phyloP scores from a whole-genome alignment of 2,329 filamentous ascomycete species.

The Sclerotinia borealis region DNA sequence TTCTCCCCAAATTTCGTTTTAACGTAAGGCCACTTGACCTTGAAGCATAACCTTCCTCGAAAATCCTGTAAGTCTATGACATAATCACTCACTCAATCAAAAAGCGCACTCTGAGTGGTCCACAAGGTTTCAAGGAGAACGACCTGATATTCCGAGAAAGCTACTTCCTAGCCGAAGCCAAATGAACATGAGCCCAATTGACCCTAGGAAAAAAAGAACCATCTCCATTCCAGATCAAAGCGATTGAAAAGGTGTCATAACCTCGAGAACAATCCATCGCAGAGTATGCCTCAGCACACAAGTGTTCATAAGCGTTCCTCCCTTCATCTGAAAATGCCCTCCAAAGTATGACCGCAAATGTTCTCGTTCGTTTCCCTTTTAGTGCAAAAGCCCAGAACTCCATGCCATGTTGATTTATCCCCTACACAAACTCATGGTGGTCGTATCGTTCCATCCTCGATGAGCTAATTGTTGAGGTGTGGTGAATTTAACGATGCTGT shows the following conservation, averaged over 20 bases:
- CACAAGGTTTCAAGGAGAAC: slow-evolving; percentile 5
- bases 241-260: slow-evolving; percentile 4
- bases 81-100: slow-evolving; percentile 5
- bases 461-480: slow-evolving; percentile 2
- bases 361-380: slow-evolving; percentile 8
- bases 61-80: neutral
- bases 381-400: slow-evolving; percentile 15
- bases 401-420: slow-evolving; percentile 13
- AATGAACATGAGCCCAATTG: slow-evolving; percentile 2
- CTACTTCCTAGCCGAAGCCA: slow-evolving; percentile 10
- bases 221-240: slow-evolving; percentile 12
- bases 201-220: slow-evolving; percentile 5
- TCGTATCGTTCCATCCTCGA: slow-evolving; percentile 6
- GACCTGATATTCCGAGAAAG: slow-evolving; percentile 14
- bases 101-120: neutral
- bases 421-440: slow-evolving; percentile 4
- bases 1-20: neutral
- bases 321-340: slow-evolving; percentile 11
- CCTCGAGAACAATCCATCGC: slow-evolving; percentile 9
- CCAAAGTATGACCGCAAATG: slow-evolving; percentile 3
- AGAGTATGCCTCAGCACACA: slow-evolving; percentile 9
- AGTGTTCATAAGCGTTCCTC: slow-evolving; percentile 10
- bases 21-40: neutral
- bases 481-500: slow-evolving; percentile 28
- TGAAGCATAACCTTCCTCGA: neutral